Percentiles rank a stretch among this genome's conserved stretches.
Conservation (phyloP, 345 rosid species). For the Citrus reticulata region DNA sequence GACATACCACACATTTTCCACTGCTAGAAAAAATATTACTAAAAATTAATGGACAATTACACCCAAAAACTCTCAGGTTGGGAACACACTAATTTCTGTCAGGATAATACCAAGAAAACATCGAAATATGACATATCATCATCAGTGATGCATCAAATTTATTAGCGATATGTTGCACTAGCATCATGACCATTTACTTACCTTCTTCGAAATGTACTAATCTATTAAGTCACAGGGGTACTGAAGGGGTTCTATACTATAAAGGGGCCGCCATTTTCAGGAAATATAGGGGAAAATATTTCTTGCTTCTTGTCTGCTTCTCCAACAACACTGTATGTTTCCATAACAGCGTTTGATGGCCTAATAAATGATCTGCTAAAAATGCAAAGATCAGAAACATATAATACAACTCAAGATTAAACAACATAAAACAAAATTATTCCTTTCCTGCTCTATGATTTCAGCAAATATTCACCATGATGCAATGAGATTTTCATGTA, state of each 20-base stretch:
- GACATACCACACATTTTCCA: neutral
- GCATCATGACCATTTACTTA: neutral
- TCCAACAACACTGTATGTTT: neutral
- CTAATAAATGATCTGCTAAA: neutral
- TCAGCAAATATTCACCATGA: neutral
- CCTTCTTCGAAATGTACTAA: neutral
- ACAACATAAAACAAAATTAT: neutral
- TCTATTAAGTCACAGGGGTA: neutral
- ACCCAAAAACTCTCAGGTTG: neutral
- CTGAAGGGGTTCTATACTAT: neutral
- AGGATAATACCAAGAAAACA: neutral
- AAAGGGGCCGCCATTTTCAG: neutral
- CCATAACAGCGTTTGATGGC: neutral
- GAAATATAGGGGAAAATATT: neutral
- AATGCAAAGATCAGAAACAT: neutral
- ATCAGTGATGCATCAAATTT: neutral
- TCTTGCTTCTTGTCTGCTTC: neutral
- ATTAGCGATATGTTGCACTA: neutral
- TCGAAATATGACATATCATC: neutral
- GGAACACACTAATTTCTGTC: neutral
- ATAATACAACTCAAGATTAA: neutral
- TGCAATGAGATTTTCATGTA: neutral
- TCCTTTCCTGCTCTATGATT: neutral
- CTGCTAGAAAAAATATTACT: neutral
- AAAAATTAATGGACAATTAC: neutral